phyloP scores from a whole-genome alignment of 768 basidiomycete genomes.

The Rhodotorula sphaerocarpa region DNA sequence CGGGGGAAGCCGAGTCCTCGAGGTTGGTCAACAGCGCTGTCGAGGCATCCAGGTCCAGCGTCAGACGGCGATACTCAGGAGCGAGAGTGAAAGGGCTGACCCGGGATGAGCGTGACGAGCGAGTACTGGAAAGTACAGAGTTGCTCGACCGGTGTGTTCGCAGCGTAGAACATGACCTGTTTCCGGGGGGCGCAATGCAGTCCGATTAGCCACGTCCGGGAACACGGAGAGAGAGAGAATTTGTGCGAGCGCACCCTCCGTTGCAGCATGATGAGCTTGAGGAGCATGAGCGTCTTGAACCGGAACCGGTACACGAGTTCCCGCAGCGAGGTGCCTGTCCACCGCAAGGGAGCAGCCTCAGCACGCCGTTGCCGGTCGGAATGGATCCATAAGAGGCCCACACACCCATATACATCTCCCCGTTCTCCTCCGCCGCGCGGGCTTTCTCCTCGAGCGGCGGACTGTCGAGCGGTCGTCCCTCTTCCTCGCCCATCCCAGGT shows the following conservation, averaged over 20 bases:
- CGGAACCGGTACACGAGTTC: slow-evolving; percentile 90
- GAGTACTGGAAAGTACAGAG: slow-evolving; percentile 97
- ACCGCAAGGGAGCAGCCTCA: not conserved
- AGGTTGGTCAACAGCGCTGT: slow-evolving; percentile 76
- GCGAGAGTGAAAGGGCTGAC: slow-evolving; percentile 45
- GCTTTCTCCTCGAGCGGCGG: not conserved
- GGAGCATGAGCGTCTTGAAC: slow-evolving; percentile 79
- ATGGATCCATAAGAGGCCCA: not conserved
- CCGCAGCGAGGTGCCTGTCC: slow-evolving; percentile 54
- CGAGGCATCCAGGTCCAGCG: not conserved
- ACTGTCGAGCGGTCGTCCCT: slow-evolving; percentile 48
- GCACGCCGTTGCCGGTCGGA: not conserved
- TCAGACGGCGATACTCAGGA: not conserved
- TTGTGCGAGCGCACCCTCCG: slow-evolving; percentile 57
- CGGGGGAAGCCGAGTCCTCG: slow-evolving; percentile 84
- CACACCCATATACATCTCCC: slow-evolving; percentile 88
- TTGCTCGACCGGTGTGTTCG: slow-evolving; percentile 75
- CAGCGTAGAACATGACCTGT: slow-evolving; percentile 88
- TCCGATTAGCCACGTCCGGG: slow-evolving; percentile 4
- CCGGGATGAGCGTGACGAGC: slow-evolving; percentile 82
- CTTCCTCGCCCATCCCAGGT: slow-evolving; percentile 1
- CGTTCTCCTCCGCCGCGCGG: slow-evolving; percentile 58
- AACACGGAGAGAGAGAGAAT: not conserved
- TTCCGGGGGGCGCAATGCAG: not conserved
- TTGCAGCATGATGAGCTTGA: slow-evolving; percentile 89